Percentiles rank a stretch among this genome's conserved stretches.
phyloP scores from a whole-genome alignment of 1,284 basidiomycete species.

The Xanthoconium separans region DNA sequence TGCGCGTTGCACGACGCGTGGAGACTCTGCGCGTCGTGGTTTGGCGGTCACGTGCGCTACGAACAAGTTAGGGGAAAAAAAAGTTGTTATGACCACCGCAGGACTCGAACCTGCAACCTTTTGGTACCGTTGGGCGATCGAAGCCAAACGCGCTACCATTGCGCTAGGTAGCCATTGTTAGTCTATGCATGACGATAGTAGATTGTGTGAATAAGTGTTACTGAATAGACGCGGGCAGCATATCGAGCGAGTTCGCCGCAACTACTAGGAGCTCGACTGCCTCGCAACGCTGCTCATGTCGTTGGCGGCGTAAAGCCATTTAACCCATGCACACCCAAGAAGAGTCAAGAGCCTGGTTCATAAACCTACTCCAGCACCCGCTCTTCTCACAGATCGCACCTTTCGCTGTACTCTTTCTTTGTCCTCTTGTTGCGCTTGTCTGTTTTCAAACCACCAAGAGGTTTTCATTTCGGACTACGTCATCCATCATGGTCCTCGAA shows the following conservation, averaged over 20 bases:
- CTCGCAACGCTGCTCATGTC: constrained; percentile 29
- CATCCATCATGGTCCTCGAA: constrained; percentile 56
- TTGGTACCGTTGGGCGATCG: constrained; percentile 68
- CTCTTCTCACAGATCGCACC: constrained; percentile 55
- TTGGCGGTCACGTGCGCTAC: constrained; percentile 18
- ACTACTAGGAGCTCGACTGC: constrained; percentile 13
- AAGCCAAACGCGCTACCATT: constrained; percentile 85
- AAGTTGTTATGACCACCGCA: constrained; percentile 55
- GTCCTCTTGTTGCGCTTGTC: constrained; percentile 51
- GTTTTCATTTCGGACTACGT: constrained; percentile 23
- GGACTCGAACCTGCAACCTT: constrained; percentile 90
- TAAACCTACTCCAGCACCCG: constrained; percentile 23
- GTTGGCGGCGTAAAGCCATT: constrained; percentile 27
- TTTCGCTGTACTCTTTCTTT: constrained; percentile 49
- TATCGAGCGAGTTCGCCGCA: constrained; percentile 65
- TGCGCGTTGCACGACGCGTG: neutral
- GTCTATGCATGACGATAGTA: rapidly evolving
- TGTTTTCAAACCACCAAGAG: constrained; percentile 35
- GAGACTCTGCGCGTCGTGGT: too few species aligned
- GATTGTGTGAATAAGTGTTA: neutral
- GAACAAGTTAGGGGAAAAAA: neutral
- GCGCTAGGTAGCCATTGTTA: constrained; percentile 34
- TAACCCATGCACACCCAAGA: constrained; percentile 35
- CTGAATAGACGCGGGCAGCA: constrained; percentile 57
- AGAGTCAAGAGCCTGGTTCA: constrained; percentile 29